Conservation (phyloP, 2,329 filamentous ascomycete genomes). For the Hymenoscyphus salicellus region DNA sequence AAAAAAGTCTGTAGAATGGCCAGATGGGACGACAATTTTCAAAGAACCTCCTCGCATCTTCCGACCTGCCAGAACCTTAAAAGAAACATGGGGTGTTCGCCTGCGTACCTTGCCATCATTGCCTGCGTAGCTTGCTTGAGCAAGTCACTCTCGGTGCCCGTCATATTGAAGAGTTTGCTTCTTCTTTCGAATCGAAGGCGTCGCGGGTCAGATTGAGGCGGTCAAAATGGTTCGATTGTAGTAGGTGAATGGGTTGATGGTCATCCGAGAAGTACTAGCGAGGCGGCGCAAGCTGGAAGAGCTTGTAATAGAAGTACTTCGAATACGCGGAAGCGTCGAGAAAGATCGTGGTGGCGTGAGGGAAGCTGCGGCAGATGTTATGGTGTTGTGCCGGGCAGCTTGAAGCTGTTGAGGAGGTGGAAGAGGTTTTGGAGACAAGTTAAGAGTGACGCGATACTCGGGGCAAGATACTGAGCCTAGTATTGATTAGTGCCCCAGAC, state of each 20-base stretch:
- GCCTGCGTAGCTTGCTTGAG: slow-evolving; percentile 37
- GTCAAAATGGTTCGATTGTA: slow-evolving; percentile 4
- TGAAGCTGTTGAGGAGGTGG: neutral
- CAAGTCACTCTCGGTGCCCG: slow-evolving; percentile 35
- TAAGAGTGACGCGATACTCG: slow-evolving; percentile 1
- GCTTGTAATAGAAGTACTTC: slow-evolving; percentile 5
- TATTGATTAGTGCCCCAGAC: slow-evolving; percentile 3
- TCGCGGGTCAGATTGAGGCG: neutral
- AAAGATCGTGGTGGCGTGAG: slow-evolving; percentile 9
- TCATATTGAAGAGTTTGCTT: slow-evolving; percentile 23
- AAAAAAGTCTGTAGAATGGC: neutral
- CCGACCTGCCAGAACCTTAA: slow-evolving; percentile 3
- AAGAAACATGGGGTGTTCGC: slow-evolving; percentile 19
- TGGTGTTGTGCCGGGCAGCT: neutral
- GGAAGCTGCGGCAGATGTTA: neutral
- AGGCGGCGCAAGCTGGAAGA: slow-evolving; percentile 1
- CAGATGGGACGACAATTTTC: slow-evolving; percentile 3
- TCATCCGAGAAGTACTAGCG: neutral
- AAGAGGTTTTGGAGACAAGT: neutral
- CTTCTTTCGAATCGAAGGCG: neutral
- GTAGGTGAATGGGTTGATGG: slow-evolving; percentile 1
- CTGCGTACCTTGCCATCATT: slow-evolving; percentile 38
- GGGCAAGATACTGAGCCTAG: neutral
- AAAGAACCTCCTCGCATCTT: neutral
- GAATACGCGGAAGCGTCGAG: slow-evolving; percentile 9